A percentile compares a stretch with the other conserved stretches of the same genome.
phyloP scores from a whole-genome alignment of 495 filamentous ascomycete species.

The Trichocladium antarcticum region DNA sequence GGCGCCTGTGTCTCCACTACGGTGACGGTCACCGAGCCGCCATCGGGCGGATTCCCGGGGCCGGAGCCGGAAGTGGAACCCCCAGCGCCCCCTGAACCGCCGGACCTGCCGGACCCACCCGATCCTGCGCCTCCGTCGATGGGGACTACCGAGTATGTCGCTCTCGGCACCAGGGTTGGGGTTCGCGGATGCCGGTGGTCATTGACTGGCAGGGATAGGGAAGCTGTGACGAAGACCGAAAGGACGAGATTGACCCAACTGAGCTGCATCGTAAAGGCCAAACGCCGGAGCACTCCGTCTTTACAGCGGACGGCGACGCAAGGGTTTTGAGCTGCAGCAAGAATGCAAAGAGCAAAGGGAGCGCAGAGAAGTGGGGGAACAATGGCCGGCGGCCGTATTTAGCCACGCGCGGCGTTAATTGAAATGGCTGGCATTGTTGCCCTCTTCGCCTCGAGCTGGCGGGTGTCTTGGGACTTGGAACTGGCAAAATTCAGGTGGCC shows the following conservation, averaged over 20 bases:
- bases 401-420: not conserved
- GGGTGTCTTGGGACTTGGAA: not conserved
- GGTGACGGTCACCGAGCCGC: conserved; percentile 11
- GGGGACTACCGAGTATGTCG: conserved; percentile 23
- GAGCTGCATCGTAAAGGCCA: conserved; percentile 16
- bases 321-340: not conserved
- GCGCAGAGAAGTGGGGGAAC: not conserved
- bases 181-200: conserved; percentile 2
- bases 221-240: conserved; percentile 6
- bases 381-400: not conserved
- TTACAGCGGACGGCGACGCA: no score
- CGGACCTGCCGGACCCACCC: conserved; percentile 6
- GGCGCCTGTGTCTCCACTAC: conserved; percentile 11
- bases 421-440: conserved; percentile 7
- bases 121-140: conserved; percentile 20
- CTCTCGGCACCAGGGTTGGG: conserved; percentile 13
- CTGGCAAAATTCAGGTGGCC: conserved; percentile 20
- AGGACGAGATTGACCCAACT: conserved; percentile 1
- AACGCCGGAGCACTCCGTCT: no score
- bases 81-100: conserved; percentile 4
- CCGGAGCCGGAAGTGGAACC: conserved; percentile 14
- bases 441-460: not conserved
- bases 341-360: not conserved
- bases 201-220: conserved; percentile 9
- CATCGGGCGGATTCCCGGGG: not conserved